Base-by-base conservation (phyloP, 208 protist genomes). In the Trypanosoma lewisi region DNA sequence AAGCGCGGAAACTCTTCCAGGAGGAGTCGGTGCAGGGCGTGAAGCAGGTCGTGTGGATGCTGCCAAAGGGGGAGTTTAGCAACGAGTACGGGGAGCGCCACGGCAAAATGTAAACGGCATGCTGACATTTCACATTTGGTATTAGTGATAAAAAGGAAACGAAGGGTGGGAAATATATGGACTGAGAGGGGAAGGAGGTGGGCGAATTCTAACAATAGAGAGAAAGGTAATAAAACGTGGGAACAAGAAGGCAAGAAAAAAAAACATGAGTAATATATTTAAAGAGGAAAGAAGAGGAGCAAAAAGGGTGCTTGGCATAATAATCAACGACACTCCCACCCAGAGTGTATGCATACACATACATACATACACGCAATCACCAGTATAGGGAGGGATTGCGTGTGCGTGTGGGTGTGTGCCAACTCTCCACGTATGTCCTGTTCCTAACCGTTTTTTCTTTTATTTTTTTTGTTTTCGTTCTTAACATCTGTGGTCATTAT, bases 41-140 rank as follows among this genome's bases (percentile, higher is more conserved):
- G 30, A 92, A 93, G 75, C 85, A 95, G 58, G 65, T 73, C 19
- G 89, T 95, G 58, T 95, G 89, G 89, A 77, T 84, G 73, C 49
- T 93, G 70, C 78, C 85, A 16, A 42, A 63, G 2, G 52, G 39
- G 4, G 63, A 72, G 23, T 91, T 93, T 64, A 70, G 66, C 55
- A 76, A 75, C 19, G 81, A 88, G 74, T 91, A 92, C 77, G 49
- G 39, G n/a, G 74, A 70, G 45, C 82, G 80, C 34, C 71, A 88
- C 19, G 73, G 62, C 7, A 66, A 53, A 23, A 58, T 37, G 37
- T 64, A 52, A 59, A 42, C 1, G 16, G 31, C 27, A 53, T 7
- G 11, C n/a, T 7, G 8, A 56, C 25, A 56, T 36, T 23, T 39
- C 25, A 23, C 25, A 23, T 36, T 39, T 23, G 25, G 34, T 56